Base-by-base conservation (phyloP, 2,329 filamentous ascomycete genomes). In the Calycina herbarum region DNA sequence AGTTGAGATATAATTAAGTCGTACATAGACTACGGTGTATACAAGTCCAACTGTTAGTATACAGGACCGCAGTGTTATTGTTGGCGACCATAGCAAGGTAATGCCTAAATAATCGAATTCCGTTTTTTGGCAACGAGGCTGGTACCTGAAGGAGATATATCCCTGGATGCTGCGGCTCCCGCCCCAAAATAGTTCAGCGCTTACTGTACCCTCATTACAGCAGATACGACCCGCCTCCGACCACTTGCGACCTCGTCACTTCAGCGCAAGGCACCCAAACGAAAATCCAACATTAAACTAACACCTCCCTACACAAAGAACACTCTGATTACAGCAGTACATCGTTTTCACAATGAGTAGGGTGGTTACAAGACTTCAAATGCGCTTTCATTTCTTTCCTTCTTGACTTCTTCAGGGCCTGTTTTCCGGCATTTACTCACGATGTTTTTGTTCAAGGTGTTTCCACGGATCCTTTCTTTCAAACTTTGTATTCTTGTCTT, bases 401-500 rank as follows among this genome's bases (percentile, higher is more conserved):
- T 51, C 45, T 51, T 51, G 8, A 24, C 7, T 24, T 24, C 8
- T 24, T 27, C n/a, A 1, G 27, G 27, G 20, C 10, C n/a, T 11
- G 8, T 51, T n/a, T 51, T 24, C 45, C 27, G n/a, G 27, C n/a
- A 11, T 24, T 51, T 24, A 15, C 17, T 51, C 45, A 24, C 45
- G 7, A 51, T 51, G 45, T 24, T 10, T 27, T 51, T 51, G n/a
- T 24, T 27, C 5, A 11, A 20, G 20, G 20, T 10, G 10, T 51
- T 51, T 24, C 45, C 45, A 24, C 45, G 45, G 8, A 20, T 51
- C 6, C n/a, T 51, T 24, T 51, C 45, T 51, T 51, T 24, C 11
- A 51, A 27, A 51, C 17, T 51, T 51, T 51, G 45, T 51, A 27
- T 51, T 51, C 45, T 51, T 51, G 20, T 51, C n/a, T 51, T 51